Evolutionary conservation across 116 monocot species (phyloP).

Genomic region (Cymodocea nodosa): DNA sequence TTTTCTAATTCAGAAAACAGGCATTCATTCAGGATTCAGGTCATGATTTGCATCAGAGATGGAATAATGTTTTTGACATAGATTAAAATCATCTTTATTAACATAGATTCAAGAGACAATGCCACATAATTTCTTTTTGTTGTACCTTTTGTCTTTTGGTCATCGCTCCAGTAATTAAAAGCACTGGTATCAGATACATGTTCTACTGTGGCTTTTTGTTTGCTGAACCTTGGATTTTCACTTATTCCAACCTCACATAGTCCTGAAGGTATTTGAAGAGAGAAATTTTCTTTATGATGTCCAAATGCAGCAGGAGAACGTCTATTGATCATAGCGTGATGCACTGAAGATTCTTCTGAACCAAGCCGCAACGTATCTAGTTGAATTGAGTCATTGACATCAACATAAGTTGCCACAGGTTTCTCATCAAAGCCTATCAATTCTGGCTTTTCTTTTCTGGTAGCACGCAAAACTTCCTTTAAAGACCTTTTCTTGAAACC

Average conservation of each 20-base stretch:
- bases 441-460: slow-evolving; percentile 35
- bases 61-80: background rate
- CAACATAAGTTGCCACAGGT: slow-evolving; percentile 20
- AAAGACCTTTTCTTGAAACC: slow-evolving; percentile 67
- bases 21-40: background rate
- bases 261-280: too few relatives aligned
- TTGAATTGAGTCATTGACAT: slow-evolving; percentile 9
- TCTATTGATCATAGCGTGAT: background rate
- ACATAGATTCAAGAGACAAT: too few relatives aligned
- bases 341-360: background rate
- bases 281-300: background rate
- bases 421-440: slow-evolving; percentile 86
- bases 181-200: background rate
- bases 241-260: too few relatives aligned
- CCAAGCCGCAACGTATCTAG: slow-evolving; percentile 15
- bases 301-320: too few relatives aligned
- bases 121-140: background rate
- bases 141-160: slow-evolving; percentile 2
- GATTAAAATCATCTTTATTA: background rate
- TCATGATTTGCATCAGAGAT: background rate
- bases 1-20: too few relatives aligned
- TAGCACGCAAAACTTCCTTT: slow-evolving; percentile 37
- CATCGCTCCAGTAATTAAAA: background rate
- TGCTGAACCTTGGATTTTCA: background rate
- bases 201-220: background rate